Evolutionary conservation across 768 basidiomycete genomes (phyloP).

Genomic region (Saitozyma sp.): DNA sequence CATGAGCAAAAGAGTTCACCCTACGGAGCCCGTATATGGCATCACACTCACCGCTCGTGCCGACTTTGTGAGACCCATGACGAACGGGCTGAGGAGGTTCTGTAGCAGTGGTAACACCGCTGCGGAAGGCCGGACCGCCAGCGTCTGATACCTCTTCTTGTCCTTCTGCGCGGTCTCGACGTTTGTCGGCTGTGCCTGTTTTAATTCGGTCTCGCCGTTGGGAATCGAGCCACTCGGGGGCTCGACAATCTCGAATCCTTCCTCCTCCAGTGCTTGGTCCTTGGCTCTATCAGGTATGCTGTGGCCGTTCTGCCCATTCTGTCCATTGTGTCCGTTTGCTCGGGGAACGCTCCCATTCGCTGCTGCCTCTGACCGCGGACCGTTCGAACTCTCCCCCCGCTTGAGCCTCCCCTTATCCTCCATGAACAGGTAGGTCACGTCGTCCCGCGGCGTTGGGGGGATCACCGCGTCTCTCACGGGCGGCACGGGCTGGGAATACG

Average conservation of each 20-base stretch:
- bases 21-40: not conserved
- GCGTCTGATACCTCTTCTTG: constrained; percentile 16
- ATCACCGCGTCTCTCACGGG: not conserved
- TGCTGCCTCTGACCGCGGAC: too few species aligned
- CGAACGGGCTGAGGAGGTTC: constrained; percentile 40
- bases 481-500: constrained; percentile 19
- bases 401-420: constrained; percentile 16
- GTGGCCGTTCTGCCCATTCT: too few species aligned
- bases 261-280: constrained; percentile 17
- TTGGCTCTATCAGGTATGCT: not conserved
- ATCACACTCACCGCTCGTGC: constrained; percentile 35
- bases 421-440: constrained; percentile 36
- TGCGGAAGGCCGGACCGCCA: constrained; percentile 30
- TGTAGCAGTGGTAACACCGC: constrained; percentile 32
- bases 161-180: not conserved
- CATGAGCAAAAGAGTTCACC: not conserved
- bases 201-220: too few species aligned
- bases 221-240: not conserved
- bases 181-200: not conserved
- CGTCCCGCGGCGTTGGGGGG: constrained; percentile 17
- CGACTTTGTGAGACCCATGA: constrained; percentile 41
- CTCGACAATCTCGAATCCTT: constrained; percentile 32
- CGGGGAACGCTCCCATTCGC: too few species aligned
- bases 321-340: too few species aligned
- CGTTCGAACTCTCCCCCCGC: not conserved